Base-by-base conservation (phyloP, 2,329 filamentous ascomycete genomes). In the Epichloe baconii region DNA sequence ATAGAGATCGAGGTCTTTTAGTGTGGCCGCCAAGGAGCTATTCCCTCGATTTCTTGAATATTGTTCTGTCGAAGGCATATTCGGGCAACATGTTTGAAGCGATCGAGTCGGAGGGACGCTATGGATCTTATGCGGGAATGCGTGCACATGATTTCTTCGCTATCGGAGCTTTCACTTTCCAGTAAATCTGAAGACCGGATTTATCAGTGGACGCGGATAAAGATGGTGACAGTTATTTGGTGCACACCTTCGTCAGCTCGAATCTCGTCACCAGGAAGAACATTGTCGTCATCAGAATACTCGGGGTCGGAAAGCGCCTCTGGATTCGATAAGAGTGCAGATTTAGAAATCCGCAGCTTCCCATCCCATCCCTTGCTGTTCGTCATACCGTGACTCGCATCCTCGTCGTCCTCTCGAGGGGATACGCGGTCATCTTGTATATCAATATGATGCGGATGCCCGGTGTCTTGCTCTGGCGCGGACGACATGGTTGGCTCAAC, bases 31-130 rank as follows among this genome's bases (percentile, higher is more conserved):
- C 49, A 94, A 70, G 37, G 68, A 4, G 77, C 73, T 4, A 95
- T 81, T 8, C 91, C 82, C 34, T 88, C 81, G 65, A 97, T 86
- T 47, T 81, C 73, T 56, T 86, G 77, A 64, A 98, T 93, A 58
- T 80, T 79, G 66, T 98, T 98, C 66, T 98, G 91, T 47, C 93
- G 88, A 19, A 98, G 82, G 64, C 91, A 96, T 59, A 98, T 72
- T 61, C 86, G 83, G 62, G 77, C 74, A 26, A 89, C 76, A 50
- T 86, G 79, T 53, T 75, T 77, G 71, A 98, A 97, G 54, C 93
- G 82, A 54, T 90, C 86, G 46, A 98, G 78, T n/a, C 73, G 79
- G 21, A 98, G 78, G 15, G 83, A 81, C 6, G 83, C 71, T 58
- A 97, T 85, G 35, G 87, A 90, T 21, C 77, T 71, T 62, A 98